phyloP scores from a whole-genome alignment of 2,329 filamentous ascomycete species.

The Hyphodiscus sp. region DNA sequence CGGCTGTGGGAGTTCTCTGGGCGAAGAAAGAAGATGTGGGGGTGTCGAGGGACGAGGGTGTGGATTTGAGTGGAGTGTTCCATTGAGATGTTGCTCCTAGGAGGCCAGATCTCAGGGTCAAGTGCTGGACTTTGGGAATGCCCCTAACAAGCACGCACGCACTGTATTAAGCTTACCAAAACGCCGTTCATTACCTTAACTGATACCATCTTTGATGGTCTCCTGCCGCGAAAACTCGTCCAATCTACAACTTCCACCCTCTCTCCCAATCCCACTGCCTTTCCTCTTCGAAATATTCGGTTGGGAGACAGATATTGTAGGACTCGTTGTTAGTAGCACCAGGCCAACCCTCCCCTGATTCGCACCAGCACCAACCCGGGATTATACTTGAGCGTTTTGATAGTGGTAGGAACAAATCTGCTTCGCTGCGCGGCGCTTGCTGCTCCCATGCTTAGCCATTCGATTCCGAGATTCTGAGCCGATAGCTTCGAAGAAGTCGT shows the following conservation, averaged over 20 bases:
- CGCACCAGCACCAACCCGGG: too few relatives aligned
- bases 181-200: too few relatives aligned
- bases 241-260: constrained; percentile 71
- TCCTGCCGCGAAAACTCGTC: constrained; percentile 67
- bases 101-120: too few relatives aligned
- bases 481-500: constrained; percentile 35
- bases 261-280: constrained; percentile 71
- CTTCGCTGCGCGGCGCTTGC: constrained; percentile 38
- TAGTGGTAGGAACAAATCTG: constrained; percentile 15
- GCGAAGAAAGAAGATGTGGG: neutral
- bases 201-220: constrained; percentile 44
- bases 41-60: neutral
- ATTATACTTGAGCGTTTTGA: too few relatives aligned
- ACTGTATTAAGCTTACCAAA: too few relatives aligned
- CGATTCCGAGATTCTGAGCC: constrained; percentile 32
- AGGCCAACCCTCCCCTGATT: neutral
- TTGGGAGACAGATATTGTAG: neutral
- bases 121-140: too few relatives aligned
- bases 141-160: too few relatives aligned
- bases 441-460: constrained; percentile 38
- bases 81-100: neutral
- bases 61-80: neutral
- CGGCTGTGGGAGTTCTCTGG: neutral
- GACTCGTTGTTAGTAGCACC: neutral
- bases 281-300: constrained; percentile 43